Evolutionary conservation across 306 rosid genomes (phyloP).

Genomic region (Lablab purpureus): DNA sequence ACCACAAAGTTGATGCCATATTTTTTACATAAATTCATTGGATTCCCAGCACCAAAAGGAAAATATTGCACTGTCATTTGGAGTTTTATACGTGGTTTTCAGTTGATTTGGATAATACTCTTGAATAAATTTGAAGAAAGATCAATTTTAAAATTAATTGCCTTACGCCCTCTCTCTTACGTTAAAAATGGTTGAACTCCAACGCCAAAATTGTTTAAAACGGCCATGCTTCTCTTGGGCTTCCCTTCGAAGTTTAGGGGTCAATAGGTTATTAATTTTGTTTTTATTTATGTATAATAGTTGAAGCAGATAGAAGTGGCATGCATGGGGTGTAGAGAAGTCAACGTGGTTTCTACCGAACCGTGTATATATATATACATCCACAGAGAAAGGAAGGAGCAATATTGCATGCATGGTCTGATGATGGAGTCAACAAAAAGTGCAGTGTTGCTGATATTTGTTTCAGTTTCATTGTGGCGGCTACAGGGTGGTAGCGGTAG

Average conservation of each 20-base stretch:
- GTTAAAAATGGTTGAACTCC: not conserved
- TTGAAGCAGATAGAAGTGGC: too few relatives aligned
- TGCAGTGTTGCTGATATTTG: not conserved
- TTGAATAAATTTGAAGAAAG: not conserved
- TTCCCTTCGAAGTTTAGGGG: not conserved
- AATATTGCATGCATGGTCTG: not conserved
- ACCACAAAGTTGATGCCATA: not conserved
- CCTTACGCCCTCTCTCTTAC: not conserved
- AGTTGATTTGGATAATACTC: not conserved
- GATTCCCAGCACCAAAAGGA: not conserved
- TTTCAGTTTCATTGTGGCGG: slow-evolving; percentile 8
- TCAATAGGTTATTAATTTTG: too few relatives aligned
- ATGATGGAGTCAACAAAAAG: not conserved
- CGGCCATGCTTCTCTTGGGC: not conserved
- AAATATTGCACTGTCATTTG: not conserved
- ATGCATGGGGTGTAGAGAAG: not conserved
- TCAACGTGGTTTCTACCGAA: slow-evolving; percentile 10
- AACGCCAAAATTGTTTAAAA: not conserved
- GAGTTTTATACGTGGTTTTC: not conserved
- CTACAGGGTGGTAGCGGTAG: not conserved
- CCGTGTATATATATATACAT: not conserved
- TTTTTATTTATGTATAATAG: not conserved
- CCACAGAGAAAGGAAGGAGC: not conserved
- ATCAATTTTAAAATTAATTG: not conserved
- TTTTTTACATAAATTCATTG: slow-evolving; percentile 1